phyloP scores from a whole-genome alignment of 768 basidiomycete species.

The Psilocybe cubensis region DNA sequence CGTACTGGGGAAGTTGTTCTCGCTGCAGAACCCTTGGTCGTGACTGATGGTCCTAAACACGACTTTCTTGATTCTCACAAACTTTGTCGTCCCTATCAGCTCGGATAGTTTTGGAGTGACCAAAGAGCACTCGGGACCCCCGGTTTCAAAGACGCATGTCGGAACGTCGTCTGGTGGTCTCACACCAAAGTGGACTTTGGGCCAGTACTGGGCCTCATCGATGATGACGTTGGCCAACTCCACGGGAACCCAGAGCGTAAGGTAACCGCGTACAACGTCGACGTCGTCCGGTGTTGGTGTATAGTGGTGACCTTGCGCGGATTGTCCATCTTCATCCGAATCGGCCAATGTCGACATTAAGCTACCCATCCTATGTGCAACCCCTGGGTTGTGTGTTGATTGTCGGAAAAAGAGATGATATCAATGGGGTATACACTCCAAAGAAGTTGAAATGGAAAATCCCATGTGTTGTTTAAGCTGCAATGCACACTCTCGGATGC shows the following conservation, averaged over 20 bases:
- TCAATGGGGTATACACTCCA: too few species aligned
- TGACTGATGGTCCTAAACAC: conserved; percentile 1
- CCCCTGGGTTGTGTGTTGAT: too few species aligned
- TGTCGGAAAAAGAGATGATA: too few species aligned
- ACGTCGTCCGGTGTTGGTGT: neutral
- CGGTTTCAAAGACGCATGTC: neutral
- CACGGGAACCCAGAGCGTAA: neutral
- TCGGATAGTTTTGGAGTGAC: neutral
- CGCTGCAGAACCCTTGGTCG: conserved; percentile 5
- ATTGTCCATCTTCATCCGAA: neutral
- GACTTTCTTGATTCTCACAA: neutral
- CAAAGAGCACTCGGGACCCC: neutral
- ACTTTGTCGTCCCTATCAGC: neutral
- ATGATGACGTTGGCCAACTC: neutral
- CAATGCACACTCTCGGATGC: too few species aligned
- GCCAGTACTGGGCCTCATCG: neutral
- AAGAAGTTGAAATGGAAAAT: too few species aligned
- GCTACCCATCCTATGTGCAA: too few species aligned
- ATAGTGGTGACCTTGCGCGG: neutral
- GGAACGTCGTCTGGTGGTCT: neutral
- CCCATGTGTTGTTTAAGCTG: too few species aligned
- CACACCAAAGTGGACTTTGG: neutral
- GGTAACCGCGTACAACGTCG: neutral
- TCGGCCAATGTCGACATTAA: neutral
- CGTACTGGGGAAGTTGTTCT: conserved; percentile 1